Conservation (phyloP, 2,329 filamentous ascomycete genomes). For the Alternaria tenuissima region DNA sequence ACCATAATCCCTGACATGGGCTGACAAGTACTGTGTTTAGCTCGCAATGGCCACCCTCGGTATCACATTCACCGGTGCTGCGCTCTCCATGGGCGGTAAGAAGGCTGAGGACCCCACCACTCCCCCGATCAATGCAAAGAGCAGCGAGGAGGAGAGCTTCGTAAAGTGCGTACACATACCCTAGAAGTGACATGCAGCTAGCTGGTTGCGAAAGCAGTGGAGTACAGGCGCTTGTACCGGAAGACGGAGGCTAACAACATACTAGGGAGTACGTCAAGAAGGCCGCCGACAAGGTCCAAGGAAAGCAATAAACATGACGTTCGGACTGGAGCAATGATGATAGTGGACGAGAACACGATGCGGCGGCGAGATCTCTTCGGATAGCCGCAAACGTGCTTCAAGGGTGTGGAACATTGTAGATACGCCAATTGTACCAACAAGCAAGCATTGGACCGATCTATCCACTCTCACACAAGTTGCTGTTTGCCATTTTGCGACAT, state of each 20-base stretch:
- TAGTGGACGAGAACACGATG: background rate
- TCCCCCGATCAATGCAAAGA: conserved; percentile 70
- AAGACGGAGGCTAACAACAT: conserved; percentile 14
- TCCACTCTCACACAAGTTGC: background rate
- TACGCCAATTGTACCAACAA: conserved; percentile 7
- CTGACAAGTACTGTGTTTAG: conserved; percentile 47
- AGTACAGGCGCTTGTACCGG: background rate
- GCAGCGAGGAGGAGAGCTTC: conserved; percentile 74
- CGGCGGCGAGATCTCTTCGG: background rate
- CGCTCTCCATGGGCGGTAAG: conserved; percentile 48
- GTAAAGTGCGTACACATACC: conserved; percentile 64
- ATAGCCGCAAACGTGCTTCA: background rate
- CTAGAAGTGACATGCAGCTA: background rate
- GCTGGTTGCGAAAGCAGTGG: background rate
- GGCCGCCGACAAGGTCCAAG: conserved; percentile 42
- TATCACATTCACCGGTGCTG: conserved; percentile 47
- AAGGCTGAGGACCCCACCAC: conserved; percentile 52
- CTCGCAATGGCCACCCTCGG: conserved; percentile 66
- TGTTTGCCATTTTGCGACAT: background rate
- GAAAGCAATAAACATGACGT: conserved; percentile 24
- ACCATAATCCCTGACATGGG: conserved; percentile 7
- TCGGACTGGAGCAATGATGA: background rate
- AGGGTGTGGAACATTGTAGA: background rate
- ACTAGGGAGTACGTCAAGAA: conserved; percentile 51
- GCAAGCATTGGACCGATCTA: conserved; percentile 12